Conservation (phyloP, 2,329 filamentous ascomycete species). For the Colletotrichum somersetense region DNA sequence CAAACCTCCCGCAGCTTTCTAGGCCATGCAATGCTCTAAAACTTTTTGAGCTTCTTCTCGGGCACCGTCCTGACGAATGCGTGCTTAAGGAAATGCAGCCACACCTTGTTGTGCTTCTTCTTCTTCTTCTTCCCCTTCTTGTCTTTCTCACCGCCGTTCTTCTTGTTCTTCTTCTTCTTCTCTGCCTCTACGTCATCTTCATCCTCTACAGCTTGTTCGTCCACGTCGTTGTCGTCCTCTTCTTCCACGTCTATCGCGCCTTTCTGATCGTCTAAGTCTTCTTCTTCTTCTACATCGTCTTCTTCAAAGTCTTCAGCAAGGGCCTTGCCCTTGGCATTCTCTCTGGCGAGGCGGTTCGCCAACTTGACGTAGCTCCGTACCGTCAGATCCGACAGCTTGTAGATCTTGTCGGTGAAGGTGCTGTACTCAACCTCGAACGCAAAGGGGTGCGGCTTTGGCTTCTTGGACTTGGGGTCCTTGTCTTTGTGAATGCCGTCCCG, state of each 20-base stretch:
- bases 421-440: constrained; percentile 87
- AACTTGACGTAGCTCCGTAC: constrained; percentile 84
- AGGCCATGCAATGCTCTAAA: constrained; percentile 41
- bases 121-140: constrained; percentile 60
- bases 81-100: constrained; percentile 81
- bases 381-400: constrained; percentile 84
- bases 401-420: constrained; percentile 81
- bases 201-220: constrained; percentile 46
- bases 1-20: not conserved
- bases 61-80: constrained; percentile 84
- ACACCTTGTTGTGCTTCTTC: constrained; percentile 73
- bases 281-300: constrained; percentile 44
- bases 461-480: constrained; percentile 66
- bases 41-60: constrained; percentile 71
- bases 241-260: constrained; percentile 47
- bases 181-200: constrained; percentile 52
- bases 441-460: constrained; percentile 74
- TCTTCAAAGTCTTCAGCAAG: constrained; percentile 48
- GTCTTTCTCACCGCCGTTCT: constrained; percentile 59
- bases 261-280: constrained; percentile 45
- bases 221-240: constrained; percentile 47
- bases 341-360: constrained; percentile 80
- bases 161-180: constrained; percentile 56
- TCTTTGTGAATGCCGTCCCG: constrained; percentile 73
- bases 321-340: constrained; percentile 44